Evolutionary conservation across 176 grass and related monocot genomes (phyloP).

Genomic region (Coix lacrymajobi): DNA sequence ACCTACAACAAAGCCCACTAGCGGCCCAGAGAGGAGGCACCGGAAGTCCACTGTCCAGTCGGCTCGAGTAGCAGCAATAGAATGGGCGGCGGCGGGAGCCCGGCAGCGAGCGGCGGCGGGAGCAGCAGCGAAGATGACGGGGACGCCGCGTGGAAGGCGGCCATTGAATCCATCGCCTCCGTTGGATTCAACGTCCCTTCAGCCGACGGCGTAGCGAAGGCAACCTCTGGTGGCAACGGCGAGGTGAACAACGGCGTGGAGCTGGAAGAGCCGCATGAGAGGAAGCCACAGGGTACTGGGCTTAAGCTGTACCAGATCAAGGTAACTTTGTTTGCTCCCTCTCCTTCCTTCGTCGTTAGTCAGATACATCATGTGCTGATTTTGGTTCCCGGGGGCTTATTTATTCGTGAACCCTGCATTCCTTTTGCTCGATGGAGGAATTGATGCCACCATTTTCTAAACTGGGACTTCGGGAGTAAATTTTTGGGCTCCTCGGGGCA

Average conservation of each 20-base stretch:
- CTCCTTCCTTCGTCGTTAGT: background rate
- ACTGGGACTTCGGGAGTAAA: background rate
- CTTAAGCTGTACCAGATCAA: conserved; percentile 98
- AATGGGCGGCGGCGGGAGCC: conserved; percentile 28
- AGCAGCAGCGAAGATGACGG: conserved; percentile 89
- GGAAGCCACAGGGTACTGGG: conserved; percentile 29
- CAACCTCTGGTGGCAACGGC: background rate
- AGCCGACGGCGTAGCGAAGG: conserved; percentile 39
- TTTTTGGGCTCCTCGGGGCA: background rate
- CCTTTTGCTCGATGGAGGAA: background rate
- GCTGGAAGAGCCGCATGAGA: conserved; percentile 18
- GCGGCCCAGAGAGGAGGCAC: background rate
- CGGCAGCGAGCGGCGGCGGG: conserved; percentile 30
- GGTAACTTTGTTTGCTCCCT: conserved; percentile 21
- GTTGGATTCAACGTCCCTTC: conserved; percentile 33
- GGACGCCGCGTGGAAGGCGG: conserved; percentile 65
- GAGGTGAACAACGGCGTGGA: conserved; percentile 12
- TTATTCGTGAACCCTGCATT: background rate
- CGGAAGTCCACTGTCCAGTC: background rate
- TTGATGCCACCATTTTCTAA: background rate
- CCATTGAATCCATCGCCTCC: conserved; percentile 64
- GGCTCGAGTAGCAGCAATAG: background rate
- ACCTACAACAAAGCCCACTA: background rate
- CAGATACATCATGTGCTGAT: background rate
- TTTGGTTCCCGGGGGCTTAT: background rate